Evolutionary conservation across 2,329 filamentous ascomycete genomes (phyloP).

Genomic region (Fusarium mangiferae): DNA sequence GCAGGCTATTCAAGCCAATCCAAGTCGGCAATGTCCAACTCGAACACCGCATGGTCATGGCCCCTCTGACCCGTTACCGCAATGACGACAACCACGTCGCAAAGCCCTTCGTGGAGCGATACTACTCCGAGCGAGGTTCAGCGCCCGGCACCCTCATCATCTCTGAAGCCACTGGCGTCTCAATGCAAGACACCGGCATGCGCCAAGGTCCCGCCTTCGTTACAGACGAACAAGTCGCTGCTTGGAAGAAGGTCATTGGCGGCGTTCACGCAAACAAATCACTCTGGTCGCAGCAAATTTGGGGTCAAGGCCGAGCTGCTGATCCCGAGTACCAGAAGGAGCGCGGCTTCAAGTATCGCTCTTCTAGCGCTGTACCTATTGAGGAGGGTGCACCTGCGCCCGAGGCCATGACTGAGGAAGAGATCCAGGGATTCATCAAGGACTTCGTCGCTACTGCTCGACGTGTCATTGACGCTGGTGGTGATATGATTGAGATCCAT

Average conservation of each 20-base stretch:
- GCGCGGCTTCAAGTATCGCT: constrained; percentile 44
- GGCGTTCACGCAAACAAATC: constrained; percentile 46
- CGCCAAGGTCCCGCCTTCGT: constrained; percentile 22
- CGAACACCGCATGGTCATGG: constrained; percentile 40
- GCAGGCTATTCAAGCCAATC: constrained; percentile 41
- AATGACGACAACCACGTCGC: constrained; percentile 53
- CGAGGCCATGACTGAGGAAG: constrained; percentile 16
- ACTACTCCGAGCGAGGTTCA: constrained; percentile 46
- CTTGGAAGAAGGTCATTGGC: constrained; percentile 43
- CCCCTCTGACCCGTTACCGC: constrained; percentile 59
- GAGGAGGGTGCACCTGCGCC: background rate
- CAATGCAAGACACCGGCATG: constrained; percentile 25
- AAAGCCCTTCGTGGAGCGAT: constrained; percentile 42
- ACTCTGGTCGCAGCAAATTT: constrained; percentile 45
- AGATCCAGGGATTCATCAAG: constrained; percentile 13
- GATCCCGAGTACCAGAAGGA: constrained; percentile 31
- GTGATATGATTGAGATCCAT: constrained; percentile 21
- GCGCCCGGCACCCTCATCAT: constrained; percentile 58
- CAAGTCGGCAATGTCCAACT: constrained; percentile 34
- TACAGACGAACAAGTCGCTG: constrained; percentile 40
- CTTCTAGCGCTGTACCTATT: constrained; percentile 36
- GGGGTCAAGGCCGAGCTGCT: constrained; percentile 38
- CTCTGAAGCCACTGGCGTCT: constrained; percentile 46
- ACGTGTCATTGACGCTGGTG: constrained; percentile 14
- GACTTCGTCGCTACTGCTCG: constrained; percentile 21